Conservation (phyloP, 2,329 filamentous ascomycete genomes). For the Colletotrichum sp. region DNA sequence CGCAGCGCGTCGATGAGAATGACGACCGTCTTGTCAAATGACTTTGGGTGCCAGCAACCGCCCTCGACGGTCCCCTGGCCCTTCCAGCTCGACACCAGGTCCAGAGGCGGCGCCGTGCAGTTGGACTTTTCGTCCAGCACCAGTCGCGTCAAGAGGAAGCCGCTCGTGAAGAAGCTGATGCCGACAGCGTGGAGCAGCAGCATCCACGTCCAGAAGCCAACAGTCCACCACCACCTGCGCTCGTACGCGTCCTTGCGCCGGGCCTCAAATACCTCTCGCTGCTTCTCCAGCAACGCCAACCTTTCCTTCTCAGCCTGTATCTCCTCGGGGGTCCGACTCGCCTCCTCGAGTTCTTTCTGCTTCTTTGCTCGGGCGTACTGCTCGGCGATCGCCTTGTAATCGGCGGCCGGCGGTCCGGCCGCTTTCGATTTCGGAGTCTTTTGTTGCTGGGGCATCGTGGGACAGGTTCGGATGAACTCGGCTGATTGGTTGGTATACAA, state of each 20-base stretch:
- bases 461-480: background rate
- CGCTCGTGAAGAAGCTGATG: conserved; percentile 91
- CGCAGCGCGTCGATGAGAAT: conserved; percentile 91
- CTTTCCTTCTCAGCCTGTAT: conserved; percentile 32
- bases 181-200: conserved; percentile 78
- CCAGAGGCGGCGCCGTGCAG: conserved; percentile 72
- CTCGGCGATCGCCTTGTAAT: conserved; percentile 57
- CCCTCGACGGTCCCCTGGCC: conserved; percentile 51
- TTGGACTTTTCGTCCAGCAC: conserved; percentile 78
- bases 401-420: conserved; percentile 29
- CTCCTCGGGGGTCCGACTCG: conserved; percentile 28
- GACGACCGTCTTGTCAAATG: conserved; percentile 89
- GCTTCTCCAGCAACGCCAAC: conserved; percentile 44
- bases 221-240: conserved; percentile 59
- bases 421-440: conserved; percentile 7
- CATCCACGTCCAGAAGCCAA: conserved; percentile 73
- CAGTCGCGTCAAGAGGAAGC: conserved; percentile 88
- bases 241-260: conserved; percentile 55
- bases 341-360: conserved; percentile 48
- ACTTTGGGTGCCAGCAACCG: conserved; percentile 96
- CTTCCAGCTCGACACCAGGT: conserved; percentile 40
- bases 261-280: conserved; percentile 51
- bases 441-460: conserved; percentile 17
- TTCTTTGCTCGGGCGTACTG: conserved; percentile 59
- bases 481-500: conserved; percentile 5